Percentiles rank a stretch among this genome's conserved stretches.
phyloP scores from a whole-genome alignment of 169 alveolate species.

The Cryptosporidium muris region DNA sequence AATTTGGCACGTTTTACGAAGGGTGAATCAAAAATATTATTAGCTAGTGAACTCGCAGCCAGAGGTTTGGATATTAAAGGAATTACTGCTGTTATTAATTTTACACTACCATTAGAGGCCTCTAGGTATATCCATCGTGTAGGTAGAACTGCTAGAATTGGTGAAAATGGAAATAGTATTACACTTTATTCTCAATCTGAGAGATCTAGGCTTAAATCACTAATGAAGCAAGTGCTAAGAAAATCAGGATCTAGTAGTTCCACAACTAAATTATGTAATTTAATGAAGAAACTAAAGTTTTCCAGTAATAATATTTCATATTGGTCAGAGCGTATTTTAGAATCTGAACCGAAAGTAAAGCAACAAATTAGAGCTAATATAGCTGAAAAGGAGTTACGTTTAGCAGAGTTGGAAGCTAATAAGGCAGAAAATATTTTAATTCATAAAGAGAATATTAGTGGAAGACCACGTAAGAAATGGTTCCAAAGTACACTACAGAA shows the following conservation, averaged over 20 bases:
- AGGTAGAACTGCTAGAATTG: constrained; percentile 95
- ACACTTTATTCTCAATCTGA: constrained; percentile 91
- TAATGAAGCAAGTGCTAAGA: constrained; percentile 77
- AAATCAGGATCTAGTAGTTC: constrained; percentile 15
- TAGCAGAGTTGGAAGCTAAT: constrained; percentile 78
- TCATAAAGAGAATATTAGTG: constrained; percentile 81
- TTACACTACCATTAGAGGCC: constrained; percentile 90
- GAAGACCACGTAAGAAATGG: constrained; percentile 78
- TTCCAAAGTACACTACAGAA: constrained; percentile 72
- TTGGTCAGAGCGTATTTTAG: constrained; percentile 72
- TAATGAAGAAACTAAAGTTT: constrained; percentile 64
- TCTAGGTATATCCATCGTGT: constrained; percentile 91
- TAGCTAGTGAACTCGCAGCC: constrained; percentile 95
- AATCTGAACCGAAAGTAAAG: constrained; percentile 77
- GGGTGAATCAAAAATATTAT: constrained; percentile 84
- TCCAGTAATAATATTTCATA: constrained; percentile 71
- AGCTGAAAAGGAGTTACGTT: constrained; percentile 77
- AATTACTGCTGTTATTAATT: constrained; percentile 90
- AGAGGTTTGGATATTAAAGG: constrained; percentile 94
- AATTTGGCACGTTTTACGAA: constrained; percentile 83
- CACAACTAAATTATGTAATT: constrained; percentile 4
- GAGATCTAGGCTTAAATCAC: constrained; percentile 79
- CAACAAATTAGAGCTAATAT: constrained; percentile 78
- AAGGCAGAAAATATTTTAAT: constrained; percentile 77
- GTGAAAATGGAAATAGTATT: constrained; percentile 88